Evolutionary conservation across 805 yeast genomes (phyloP).

Genomic region (Hanseniaspora pseudoguilliermondii): DNA sequence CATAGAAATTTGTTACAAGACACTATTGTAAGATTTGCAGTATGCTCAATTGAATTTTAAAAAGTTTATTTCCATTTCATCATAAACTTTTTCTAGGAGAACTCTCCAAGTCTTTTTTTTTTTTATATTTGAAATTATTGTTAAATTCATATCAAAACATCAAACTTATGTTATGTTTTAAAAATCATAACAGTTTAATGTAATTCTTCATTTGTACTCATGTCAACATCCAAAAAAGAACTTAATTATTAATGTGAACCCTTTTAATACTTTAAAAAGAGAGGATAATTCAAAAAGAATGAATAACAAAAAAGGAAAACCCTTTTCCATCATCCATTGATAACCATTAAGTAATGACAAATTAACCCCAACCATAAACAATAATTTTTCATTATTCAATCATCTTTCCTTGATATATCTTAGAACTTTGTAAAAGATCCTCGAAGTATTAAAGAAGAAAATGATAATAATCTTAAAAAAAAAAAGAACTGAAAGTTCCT

Average conservation of each 20-base stretch:
- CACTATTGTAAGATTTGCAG: neutral
- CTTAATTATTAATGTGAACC: neutral
- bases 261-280: too few species aligned
- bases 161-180: too few species aligned
- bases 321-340: too few species aligned
- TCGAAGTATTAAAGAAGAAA: too few species aligned
- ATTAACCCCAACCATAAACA: too few species aligned
- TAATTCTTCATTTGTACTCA: neutral
- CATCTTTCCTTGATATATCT: too few species aligned
- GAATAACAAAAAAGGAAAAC: too few species aligned
- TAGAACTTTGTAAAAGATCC: too few species aligned
- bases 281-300: too few species aligned
- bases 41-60: neutral
- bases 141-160: neutral
- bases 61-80: neutral
- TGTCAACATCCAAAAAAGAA: neutral
- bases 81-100: conserved; percentile 12
- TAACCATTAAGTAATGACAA: too few species aligned
- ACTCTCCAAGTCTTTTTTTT: conserved; percentile 11
- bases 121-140: neutral
- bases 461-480: neutral
- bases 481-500: neutral
- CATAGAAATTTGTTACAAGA: neutral
- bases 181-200: neutral
- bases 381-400: too few species aligned